A percentile compares a stretch with the other conserved stretches of the same genome.
These are phyloP conservation scores for Phytophthora palmivora DNA, from an alignment of 352 stramenopile genomes.

Conservation along the genomic window DNA sequence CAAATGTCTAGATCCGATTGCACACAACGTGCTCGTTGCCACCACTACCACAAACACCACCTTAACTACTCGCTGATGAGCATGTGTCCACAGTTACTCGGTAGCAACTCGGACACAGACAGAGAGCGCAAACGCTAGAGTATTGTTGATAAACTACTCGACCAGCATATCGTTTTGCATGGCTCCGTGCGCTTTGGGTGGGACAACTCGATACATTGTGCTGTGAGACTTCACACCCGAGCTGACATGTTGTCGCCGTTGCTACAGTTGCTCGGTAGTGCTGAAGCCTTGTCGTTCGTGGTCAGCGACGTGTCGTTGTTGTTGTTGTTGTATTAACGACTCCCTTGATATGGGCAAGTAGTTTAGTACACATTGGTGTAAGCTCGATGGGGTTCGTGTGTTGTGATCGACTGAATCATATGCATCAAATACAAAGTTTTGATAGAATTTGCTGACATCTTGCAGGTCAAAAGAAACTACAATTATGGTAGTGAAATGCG, in stretches of 20 bases:
- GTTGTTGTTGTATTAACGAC: background rate
- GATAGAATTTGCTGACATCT: too few relatives aligned
- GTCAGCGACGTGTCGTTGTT: background rate
- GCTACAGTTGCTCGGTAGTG: background rate
- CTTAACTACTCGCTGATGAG: background rate
- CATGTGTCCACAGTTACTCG: conserved; percentile 2
- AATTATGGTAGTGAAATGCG: too few relatives aligned
- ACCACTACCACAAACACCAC: conserved; percentile 1
- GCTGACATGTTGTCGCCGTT: background rate
- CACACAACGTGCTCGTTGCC: background rate
- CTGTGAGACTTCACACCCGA: background rate
- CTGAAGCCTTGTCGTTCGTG: background rate
- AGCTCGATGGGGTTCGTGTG: too few relatives aligned
- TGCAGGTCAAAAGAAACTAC: too few relatives aligned
- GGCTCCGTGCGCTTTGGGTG: conserved; percentile 7
- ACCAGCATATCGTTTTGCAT: background rate
- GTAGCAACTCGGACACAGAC: too few relatives aligned
- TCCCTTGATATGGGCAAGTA: too few relatives aligned
- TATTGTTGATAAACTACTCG: background rate
- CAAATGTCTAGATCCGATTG: background rate
- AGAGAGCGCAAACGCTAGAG: background rate
- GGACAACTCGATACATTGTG: background rate
- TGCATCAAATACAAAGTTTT: too few relatives aligned
- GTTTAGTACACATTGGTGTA: too few relatives aligned
- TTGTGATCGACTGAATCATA: too few relatives aligned